Evolutionary conservation across 2,329 filamentous ascomycete species (phyloP).

Genomic region (Teratosphaeria zuluensis): DNA sequence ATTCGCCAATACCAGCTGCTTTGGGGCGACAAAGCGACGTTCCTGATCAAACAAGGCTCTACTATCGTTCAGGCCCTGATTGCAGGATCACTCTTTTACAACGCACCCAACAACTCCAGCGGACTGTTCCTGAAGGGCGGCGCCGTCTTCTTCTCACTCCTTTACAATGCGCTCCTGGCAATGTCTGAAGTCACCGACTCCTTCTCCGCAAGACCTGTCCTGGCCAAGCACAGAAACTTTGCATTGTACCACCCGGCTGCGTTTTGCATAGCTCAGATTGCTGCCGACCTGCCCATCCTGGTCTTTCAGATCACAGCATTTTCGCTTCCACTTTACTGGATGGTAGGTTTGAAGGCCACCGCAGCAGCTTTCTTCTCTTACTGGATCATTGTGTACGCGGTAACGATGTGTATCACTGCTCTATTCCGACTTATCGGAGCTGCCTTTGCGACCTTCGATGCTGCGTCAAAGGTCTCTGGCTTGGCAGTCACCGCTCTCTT

Average conservation of each 20-base stretch:
- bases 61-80: slow-evolving; percentile 67
- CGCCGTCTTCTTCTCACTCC: slow-evolving; percentile 66
- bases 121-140: slow-evolving; percentile 75
- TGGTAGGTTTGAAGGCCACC: slow-evolving; percentile 59
- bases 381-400: slow-evolving; percentile 41
- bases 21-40: slow-evolving; percentile 73
- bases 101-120: slow-evolving; percentile 52
- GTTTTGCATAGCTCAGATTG: slow-evolving; percentile 73
- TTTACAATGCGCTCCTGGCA: slow-evolving; percentile 83
- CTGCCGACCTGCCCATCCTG: slow-evolving; percentile 62
- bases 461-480: slow-evolving; percentile 70
- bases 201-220: slow-evolving; percentile 66
- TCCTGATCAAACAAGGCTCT: slow-evolving; percentile 62
- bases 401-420: slow-evolving; percentile 54
- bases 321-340: slow-evolving; percentile 69
- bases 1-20: slow-evolving; percentile 78
- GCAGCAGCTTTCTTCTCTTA: slow-evolving; percentile 71
- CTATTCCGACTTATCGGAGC: slow-evolving; percentile 70
- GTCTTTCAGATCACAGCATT: slow-evolving; percentile 63
- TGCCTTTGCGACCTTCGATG: slow-evolving; percentile 70
- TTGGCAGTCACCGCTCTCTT: slow-evolving; percentile 74
- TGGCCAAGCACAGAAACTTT: slow-evolving; percentile 77
- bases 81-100: slow-evolving; percentile 67
- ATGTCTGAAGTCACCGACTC: slow-evolving; percentile 67
- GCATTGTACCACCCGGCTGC: slow-evolving; percentile 76